Base-by-base conservation (phyloP, 805 yeast genomes). In the Diddensiella santjacobensis region DNA sequence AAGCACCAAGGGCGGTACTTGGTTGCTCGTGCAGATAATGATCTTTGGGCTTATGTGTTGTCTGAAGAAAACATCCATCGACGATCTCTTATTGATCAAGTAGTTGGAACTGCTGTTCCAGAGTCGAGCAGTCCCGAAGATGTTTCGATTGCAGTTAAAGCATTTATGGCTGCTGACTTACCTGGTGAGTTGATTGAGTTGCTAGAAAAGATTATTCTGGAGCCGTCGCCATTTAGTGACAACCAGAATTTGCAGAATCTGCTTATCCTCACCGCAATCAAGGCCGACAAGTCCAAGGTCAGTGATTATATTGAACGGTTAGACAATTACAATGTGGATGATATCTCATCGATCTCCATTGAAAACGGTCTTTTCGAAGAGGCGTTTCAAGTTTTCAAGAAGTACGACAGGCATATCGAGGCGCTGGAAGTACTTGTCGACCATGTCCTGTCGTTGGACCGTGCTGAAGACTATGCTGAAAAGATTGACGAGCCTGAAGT, bases 1-100 rank as follows among this genome's bases (percentile, higher is more conserved):
- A 93, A 93, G 69, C 91, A 93, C 71, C 99, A 93, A 75, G 98
- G 98, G n/a, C 83, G 98, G 68, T 93, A 93, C 66, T 75, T 93
- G 60, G 78, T 93, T 58, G 74, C 80, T 52, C 85, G 96, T 67
- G 87, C 96, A n/a, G 96, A 93, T 64, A 73, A 81, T 20, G 75
- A 69, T 4, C 75, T 93, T 56, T 93, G 98, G 97, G 70, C 79
- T 48, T 74, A 74, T 57, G 99, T 93, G 3, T 75, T 93, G 63
- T 61, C 73, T 51, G 78, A 76, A 39, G 93, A 84, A 41, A 89
- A 87, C 67, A 73, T 80, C 53, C 95, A 91, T 73, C 83, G 96
- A 71, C 84, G 96, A 65, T 95, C 83, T 66, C 75, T 93, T 61
- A 76, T 93, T 57, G 99, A 93, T 63, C 96, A 93, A 67, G 87